Percentiles rank a stretch among this genome's conserved stretches.
Evolutionary conservation across 257 asterid species (phyloP).

Genomic region (Leonotis leonurus): DNA sequence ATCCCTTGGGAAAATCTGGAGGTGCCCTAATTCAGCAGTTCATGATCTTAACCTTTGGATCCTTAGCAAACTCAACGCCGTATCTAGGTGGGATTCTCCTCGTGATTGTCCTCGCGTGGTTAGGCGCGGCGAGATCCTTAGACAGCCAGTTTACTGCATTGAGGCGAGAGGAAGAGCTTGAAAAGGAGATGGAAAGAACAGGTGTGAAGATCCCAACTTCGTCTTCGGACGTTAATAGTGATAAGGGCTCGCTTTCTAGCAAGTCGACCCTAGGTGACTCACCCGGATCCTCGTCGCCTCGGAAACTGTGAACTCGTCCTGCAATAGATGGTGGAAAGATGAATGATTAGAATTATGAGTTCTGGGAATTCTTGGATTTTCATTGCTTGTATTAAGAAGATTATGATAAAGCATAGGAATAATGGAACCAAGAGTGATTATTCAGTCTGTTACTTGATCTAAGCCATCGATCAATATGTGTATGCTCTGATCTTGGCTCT

Average conservation of each 20-base stretch:
- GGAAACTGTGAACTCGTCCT: constrained; percentile 36
- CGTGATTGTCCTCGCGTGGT: constrained; percentile 64
- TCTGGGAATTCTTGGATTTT: constrained; percentile 9
- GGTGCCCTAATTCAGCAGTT: constrained; percentile 93
- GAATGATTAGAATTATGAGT: background rate
- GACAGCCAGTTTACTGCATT: constrained; percentile 73
- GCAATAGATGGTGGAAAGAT: background rate
- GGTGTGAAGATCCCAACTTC: no score
- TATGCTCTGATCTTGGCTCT: background rate
- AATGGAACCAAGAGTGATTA: background rate
- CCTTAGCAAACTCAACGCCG: constrained; percentile 92
- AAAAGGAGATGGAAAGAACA: no score
- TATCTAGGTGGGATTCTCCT: constrained; percentile 89
- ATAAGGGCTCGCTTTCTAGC: constrained; percentile 29
- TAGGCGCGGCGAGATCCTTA: constrained; percentile 64
- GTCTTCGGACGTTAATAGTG: constrained; percentile 29
- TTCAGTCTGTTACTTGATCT: background rate
- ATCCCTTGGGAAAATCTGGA: constrained; percentile 89
- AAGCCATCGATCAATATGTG: background rate
- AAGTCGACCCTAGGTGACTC: constrained; percentile 34
- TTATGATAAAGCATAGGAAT: constrained; percentile 8
- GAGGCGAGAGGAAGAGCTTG: constrained; percentile 79
- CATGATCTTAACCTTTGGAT: constrained; percentile 85
- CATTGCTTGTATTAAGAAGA: constrained; percentile 1
- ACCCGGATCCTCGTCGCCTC: constrained; percentile 45